Evolutionary conservation across 345 rosid species (phyloP).

Genomic region (Pistacia atlantica): DNA sequence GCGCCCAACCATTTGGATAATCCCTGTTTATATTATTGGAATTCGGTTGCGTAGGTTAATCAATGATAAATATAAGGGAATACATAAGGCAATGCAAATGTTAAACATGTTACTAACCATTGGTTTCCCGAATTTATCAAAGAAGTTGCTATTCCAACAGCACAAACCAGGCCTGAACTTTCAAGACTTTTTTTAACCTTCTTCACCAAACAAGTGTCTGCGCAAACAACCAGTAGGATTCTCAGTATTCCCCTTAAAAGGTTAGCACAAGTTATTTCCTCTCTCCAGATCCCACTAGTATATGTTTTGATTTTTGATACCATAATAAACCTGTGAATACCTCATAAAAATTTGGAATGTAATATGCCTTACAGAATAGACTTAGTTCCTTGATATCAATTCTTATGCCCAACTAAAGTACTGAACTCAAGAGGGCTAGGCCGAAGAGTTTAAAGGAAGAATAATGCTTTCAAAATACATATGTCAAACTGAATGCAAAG

Average conservation of each 20-base stretch:
- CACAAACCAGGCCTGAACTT: slow-evolving; percentile 63
- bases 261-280: no score
- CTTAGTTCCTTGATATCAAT: no score
- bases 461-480: background rate
- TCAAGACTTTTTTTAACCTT: slow-evolving; percentile 52
- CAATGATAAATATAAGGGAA: background rate
- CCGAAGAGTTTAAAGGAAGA: background rate
- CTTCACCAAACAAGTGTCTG: no score
- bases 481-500: no score
- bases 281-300: no score
- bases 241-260: no score
- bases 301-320: no score
- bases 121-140: slow-evolving; percentile 68
- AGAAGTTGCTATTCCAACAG: slow-evolving; percentile 79
- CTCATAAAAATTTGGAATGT: no score
- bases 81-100: background rate
- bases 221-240: no score
- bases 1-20: slow-evolving; percentile 94
- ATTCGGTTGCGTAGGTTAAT: background rate
- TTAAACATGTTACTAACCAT: slow-evolving; percentile 51
- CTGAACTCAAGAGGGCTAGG: background rate
- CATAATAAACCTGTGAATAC: no score
- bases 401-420: background rate
- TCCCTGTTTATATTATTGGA: slow-evolving; percentile 53
- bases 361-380: no score